Evolutionary conservation across 75 land plant genomes (phyloP).

Genomic region (Adiantum capillusveneris): DNA sequence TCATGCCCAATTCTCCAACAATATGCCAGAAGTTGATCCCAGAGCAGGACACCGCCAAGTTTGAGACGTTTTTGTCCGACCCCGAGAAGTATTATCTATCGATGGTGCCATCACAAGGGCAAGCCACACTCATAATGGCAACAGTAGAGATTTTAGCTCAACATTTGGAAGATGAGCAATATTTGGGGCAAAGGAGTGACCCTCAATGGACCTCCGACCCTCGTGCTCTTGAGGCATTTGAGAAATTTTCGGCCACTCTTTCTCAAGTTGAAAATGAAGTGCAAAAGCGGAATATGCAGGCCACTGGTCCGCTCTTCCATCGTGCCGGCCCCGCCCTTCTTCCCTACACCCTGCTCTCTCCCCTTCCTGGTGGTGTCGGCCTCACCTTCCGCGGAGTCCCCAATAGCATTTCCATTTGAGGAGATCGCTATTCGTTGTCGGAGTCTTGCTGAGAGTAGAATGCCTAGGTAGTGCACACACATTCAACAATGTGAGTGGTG

Average conservation of each 20-base stretch:
- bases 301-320: constrained; percentile 5
- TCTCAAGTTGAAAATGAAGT: constrained; percentile 28
- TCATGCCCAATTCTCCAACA: constrained; percentile 44
- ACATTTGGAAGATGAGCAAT: constrained; percentile 62
- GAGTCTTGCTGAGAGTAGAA: no score
- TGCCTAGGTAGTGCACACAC: no score
- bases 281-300: constrained; percentile 13
- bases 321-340: constrained; percentile 48
- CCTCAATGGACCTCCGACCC: constrained; percentile 26
- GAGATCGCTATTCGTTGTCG: no score
- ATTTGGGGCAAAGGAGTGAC: constrained; percentile 40
- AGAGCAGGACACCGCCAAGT: constrained; percentile 11
- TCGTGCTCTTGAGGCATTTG: constrained; percentile 20
- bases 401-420: constrained; percentile 65
- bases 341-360: constrained; percentile 60
- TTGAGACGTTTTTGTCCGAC: constrained; percentile 20
- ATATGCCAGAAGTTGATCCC: constrained; percentile 20
- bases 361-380: constrained; percentile 20
- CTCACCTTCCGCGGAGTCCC: constrained; percentile 72
- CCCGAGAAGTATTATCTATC: constrained; percentile 32
- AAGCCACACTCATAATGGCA: constrained; percentile 46
- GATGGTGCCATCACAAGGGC: constrained; percentile 33
- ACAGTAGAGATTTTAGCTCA: constrained; percentile 41
- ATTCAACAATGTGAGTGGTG: no score
- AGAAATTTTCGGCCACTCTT: constrained; percentile 21